Percentiles rank a stretch among this genome's conserved stretches.
These are phyloP conservation scores for Ogataea methylovora DNA, from an alignment of 805 yeast species.

Conservation along the genomic window DNA sequence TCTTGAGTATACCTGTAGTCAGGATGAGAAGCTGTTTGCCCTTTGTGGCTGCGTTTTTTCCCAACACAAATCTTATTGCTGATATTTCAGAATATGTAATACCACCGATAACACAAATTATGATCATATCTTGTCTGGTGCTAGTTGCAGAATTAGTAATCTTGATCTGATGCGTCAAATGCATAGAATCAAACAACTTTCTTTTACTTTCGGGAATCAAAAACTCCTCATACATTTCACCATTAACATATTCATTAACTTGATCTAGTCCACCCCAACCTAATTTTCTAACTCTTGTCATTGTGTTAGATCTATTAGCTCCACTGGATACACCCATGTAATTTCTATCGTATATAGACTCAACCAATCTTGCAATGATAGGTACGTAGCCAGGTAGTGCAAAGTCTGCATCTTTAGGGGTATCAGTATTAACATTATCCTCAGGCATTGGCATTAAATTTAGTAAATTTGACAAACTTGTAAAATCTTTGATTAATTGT, in stretches of 20 bases:
- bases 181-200: constrained; percentile 15
- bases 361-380: constrained; percentile 58
- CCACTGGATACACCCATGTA: constrained; percentile 20
- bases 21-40: constrained; percentile 32
- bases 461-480: constrained; percentile 30
- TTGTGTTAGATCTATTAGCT: constrained; percentile 4
- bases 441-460: constrained; percentile 35
- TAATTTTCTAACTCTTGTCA: constrained; percentile 22
- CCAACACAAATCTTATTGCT: constrained; percentile 56
- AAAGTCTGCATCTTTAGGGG: constrained; percentile 45
- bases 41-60: constrained; percentile 25
- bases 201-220: constrained; percentile 24
- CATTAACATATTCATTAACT: constrained; percentile 28
- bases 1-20: constrained; percentile 36
- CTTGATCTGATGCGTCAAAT: constrained; percentile 19
- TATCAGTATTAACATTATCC: constrained; percentile 25
- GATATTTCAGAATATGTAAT: constrained; percentile 79
- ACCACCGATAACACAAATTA: constrained; percentile 74
- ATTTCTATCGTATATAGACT: constrained; percentile 55
- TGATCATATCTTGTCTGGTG: constrained; percentile 20
- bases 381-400: constrained; percentile 84
- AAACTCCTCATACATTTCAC: constrained; percentile 23
- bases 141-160: constrained; percentile 12
- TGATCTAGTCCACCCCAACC: constrained; percentile 34
- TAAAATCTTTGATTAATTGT: constrained; percentile 28